phyloP scores from a whole-genome alignment of 257 asterid species.

The Capsicum chinense region DNA sequence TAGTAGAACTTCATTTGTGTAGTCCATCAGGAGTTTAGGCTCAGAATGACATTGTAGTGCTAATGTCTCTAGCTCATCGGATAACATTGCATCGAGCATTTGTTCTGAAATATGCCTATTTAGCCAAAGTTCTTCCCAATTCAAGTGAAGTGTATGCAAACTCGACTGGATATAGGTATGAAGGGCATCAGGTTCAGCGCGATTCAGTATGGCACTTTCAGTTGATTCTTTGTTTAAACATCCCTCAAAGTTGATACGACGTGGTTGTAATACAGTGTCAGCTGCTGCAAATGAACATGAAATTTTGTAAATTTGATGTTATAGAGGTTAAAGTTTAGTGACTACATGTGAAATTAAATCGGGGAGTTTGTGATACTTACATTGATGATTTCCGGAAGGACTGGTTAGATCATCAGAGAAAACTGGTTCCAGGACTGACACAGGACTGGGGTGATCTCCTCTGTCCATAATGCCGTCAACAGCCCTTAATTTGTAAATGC shows the following conservation, averaged over 20 bases:
- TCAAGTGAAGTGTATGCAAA: conserved; percentile 53
- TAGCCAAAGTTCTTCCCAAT: conserved; percentile 53
- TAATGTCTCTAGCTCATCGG: conserved; percentile 42
- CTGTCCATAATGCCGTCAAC: conserved; percentile 48
- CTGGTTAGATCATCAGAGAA: conserved; percentile 56
- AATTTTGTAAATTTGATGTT: neutral
- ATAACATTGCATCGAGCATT: conserved; percentile 48
- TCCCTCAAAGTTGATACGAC: conserved; percentile 58
- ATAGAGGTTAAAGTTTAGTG: conserved; percentile 20
- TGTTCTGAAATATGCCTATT: conserved; percentile 41
- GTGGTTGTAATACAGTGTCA: conserved; percentile 50
- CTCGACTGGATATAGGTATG: conserved; percentile 53
- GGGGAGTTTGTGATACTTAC: conserved; percentile 40
- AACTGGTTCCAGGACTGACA: conserved; percentile 76
- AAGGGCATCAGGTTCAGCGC: conserved; percentile 41
- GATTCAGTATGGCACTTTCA: conserved; percentile 34
- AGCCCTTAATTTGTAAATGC: conserved; percentile 42
- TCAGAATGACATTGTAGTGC: conserved; percentile 44
- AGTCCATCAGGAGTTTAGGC: conserved; percentile 73
- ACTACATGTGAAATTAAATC: neutral
- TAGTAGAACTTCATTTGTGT: conserved; percentile 61
- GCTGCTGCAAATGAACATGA: conserved; percentile 49
- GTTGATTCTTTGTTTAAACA: conserved; percentile 41
- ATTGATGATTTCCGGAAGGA: conserved; percentile 53
- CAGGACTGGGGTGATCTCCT: conserved; percentile 79